phyloP scores from a whole-genome alignment of 2,329 filamentous ascomycete species.

The Stemphylium beticola region DNA sequence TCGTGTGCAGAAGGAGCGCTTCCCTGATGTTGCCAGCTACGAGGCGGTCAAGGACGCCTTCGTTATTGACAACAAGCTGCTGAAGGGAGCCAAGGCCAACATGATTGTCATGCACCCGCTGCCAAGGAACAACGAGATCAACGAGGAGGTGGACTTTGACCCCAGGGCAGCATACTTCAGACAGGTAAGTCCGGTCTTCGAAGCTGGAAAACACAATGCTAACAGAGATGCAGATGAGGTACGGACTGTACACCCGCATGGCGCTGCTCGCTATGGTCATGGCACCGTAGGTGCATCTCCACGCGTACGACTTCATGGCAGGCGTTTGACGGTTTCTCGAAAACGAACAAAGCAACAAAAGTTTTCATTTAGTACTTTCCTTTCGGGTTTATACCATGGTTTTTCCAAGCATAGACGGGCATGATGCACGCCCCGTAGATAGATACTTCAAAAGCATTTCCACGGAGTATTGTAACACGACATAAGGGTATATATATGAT shows the following conservation, averaged over 20 bases:
- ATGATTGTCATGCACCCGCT: constrained; percentile 97
- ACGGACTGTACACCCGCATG: constrained; percentile 98
- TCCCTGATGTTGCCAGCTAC: constrained; percentile 79
- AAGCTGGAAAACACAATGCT: constrained; percentile 40
- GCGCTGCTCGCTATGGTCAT: constrained; percentile 93
- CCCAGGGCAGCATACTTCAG: constrained; percentile 96
- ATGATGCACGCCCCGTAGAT: constrained; percentile 5
- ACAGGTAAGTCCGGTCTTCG: constrained; percentile 72
- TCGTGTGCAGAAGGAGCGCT: constrained; percentile 94
- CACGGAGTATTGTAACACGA: constrained; percentile 5
- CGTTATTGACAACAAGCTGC: constrained; percentile 85
- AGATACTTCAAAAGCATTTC: constrained; percentile 19
- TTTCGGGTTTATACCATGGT: constrained; percentile 13
- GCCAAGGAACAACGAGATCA: constrained; percentile 90
- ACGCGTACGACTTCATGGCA: constrained; percentile 12
- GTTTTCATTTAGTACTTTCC: neutral
- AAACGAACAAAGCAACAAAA: constrained; percentile 16
- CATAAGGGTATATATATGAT: constrained; percentile 23
- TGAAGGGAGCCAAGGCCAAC: constrained; percentile 88
- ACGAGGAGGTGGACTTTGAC: constrained; percentile 96
- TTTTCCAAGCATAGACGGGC: neutral
- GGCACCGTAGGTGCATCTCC: constrained; percentile 54
- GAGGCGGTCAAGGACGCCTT: constrained; percentile 88
- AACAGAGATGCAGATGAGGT: constrained; percentile 77
- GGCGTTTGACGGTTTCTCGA: constrained; percentile 19